Evolutionary conservation across 805 yeast genomes (phyloP), one percentile per base, ranked within the genome.

Genomic region (Metschnikowia reukaufii): DNA sequence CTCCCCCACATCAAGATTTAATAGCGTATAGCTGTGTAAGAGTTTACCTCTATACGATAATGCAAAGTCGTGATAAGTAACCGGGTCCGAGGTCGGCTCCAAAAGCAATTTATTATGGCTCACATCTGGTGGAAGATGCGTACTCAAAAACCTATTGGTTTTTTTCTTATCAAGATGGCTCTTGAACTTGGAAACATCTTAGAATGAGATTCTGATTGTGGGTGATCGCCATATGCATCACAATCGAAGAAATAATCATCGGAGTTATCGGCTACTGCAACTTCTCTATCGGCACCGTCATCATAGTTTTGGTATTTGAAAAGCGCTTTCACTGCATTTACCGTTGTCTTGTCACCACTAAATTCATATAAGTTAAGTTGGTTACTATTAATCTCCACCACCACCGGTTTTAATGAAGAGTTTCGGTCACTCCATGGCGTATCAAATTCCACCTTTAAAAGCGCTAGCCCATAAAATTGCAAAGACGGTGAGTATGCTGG

Each of bases 371-470:
- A 42, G 27, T 62, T 62, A 27, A 72, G 58, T 49, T 72, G 75
- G 16, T 73, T 72, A 33, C 72, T 64, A 51, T 70, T 70, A 30
- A 72, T 52, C 50, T 71, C 74, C 19, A 69, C 56, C 19, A 69
- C 51, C 16, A 72, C 73, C 1, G 74, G 72, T 44, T 61, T 64
- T 68, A 73, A 66, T 7, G 54, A 43, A 27, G 68, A 45, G 17
- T 56, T 47, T 6, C 60, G 55, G 41, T 49, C 57, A 45, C 59
- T 63, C 57, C 64, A 72, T 0, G 77, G 77, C 1, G 74, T 65
- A 5, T 50, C 49, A 42, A 70, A 67, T 55, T 72, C 77, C 15
- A 64, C 61, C 36, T 69, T 66, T 31, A 65, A 45, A 27, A 72
- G 56, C 6, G 67, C 54, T 16, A 68, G 39, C 4, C 77, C 76